These are phyloP conservation scores for Incumbomyces lentus DNA, from an alignment of 2,329 filamentous ascomycete genomes.

Conservation along the genomic window DNA sequence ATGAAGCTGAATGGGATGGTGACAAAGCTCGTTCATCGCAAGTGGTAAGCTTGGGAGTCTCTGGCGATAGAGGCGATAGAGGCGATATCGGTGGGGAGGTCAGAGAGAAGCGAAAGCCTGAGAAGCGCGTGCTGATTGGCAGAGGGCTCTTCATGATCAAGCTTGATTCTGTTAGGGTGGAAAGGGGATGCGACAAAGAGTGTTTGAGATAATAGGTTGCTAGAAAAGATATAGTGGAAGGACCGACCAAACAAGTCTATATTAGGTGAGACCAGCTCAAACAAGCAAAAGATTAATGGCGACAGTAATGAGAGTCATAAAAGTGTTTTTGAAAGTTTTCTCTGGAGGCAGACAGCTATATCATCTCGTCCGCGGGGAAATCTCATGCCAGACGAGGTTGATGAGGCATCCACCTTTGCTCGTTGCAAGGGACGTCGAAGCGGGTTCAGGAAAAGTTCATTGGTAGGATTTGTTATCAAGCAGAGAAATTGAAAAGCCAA, in stretches of 20 bases:
- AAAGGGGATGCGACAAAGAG: background rate
- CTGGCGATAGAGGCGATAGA: background rate
- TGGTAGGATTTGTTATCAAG: too few relatives aligned
- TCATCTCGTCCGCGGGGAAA: background rate
- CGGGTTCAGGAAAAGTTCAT: too few relatives aligned
- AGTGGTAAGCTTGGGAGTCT: background rate
- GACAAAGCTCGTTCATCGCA: background rate
- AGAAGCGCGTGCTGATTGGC: background rate
- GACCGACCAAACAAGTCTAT: background rate
- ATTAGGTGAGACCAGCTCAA: conserved; percentile 4
- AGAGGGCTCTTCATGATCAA: background rate
- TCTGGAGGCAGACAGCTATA: background rate
- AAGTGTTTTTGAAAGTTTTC: background rate
- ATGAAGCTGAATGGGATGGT: conserved; percentile 2
- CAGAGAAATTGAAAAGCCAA: too few relatives aligned
- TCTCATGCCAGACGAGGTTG: too few relatives aligned
- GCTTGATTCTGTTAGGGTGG: too few relatives aligned
- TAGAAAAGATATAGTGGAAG: background rate
- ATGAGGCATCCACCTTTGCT: too few relatives aligned
- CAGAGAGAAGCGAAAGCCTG: conserved; percentile 6
- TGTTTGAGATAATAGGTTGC: background rate
- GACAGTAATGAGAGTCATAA: background rate
- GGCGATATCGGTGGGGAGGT: background rate
- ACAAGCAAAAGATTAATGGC: background rate
- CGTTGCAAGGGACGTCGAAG: too few relatives aligned